Percentiles rank a stretch among this genome's conserved stretches.
Evolutionary conservation across 805 yeast species (phyloP).

Genomic region (Lachancea kluyveri): DNA sequence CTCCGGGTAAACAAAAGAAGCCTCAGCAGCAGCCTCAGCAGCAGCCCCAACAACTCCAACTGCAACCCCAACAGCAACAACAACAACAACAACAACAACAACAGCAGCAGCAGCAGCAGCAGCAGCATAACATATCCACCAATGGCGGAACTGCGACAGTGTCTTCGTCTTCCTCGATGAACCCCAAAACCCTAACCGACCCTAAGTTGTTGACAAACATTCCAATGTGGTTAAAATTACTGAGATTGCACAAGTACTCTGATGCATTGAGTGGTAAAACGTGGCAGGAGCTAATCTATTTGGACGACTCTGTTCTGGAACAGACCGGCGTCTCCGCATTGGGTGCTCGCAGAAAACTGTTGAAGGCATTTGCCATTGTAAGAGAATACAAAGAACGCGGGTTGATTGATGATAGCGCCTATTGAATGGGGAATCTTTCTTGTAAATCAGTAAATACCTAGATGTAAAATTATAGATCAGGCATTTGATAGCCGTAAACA

Average conservation of each 20-base stretch:
- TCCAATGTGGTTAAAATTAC: constrained; percentile 86
- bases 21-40: constrained; percentile 7
- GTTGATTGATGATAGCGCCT: constrained; percentile 26
- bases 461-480: too few relatives aligned
- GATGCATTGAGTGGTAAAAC: constrained; percentile 65
- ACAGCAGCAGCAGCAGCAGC: constrained; percentile 33
- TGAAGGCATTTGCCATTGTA: constrained; percentile 86
- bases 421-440: too few relatives aligned
- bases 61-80: constrained; percentile 10
- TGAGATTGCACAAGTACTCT: constrained; percentile 91
- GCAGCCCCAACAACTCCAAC: constrained; percentile 5
- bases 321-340: constrained; percentile 83
- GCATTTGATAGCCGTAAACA: too few relatives aligned
- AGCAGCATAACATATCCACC: constrained; percentile 5
- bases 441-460: too few relatives aligned
- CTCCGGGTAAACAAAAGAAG: constrained; percentile 9
- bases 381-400: constrained; percentile 46
- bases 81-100: constrained; percentile 13
- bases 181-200: constrained; percentile 46
- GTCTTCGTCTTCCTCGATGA: constrained; percentile 24
- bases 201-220: constrained; percentile 61
- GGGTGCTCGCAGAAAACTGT: constrained; percentile 90
- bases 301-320: constrained; percentile 64
- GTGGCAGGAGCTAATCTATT: constrained; percentile 75
- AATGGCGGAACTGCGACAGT: background rate